Evolutionary conservation across 78 protist genomes (phyloP), one percentile per base, ranked within the genome.

Genomic region (Anaeramoeba flamelloides): DNA sequence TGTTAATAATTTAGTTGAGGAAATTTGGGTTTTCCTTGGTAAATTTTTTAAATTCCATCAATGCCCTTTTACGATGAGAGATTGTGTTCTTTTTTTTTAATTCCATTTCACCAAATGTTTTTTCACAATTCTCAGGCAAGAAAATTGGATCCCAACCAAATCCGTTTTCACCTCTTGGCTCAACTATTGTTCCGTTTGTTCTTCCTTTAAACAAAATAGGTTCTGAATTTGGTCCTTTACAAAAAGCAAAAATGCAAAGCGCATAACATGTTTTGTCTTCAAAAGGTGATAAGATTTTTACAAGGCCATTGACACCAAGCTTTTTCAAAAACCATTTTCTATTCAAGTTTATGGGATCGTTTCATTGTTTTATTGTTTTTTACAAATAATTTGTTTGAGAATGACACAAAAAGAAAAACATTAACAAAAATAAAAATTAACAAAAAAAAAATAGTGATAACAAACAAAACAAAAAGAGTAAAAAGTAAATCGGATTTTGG

Each of bases 321-420:
- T 83, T 89, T 3, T 91, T 90, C 30, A 97, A 89, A 80, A 97
- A 95, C 97, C 97, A 94, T 84, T 93, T 94, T 75, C 87, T 53
- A 53, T n/a, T n/a, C n/a, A n/a, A n/a, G n/a, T n/a, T n/a, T n/a
- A n/a, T n/a, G n/a, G n/a, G n/a, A n/a, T n/a, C n/a, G n/a, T n/a
- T n/a, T n/a, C n/a, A n/a, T n/a, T n/a, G n/a, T n/a, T n/a, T n/a
- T n/a, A n/a, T n/a, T n/a, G n/a, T n/a, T n/a, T n/a, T n/a, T n/a
- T n/a, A n/a, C n/a, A n/a, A n/a, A n/a, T n/a, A n/a, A n/a, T n/a
- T n/a, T n/a, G n/a, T n/a, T n/a, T n/a, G n/a, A n/a, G n/a, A n/a
- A n/a, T n/a, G n/a, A n/a, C n/a, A n/a, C n/a, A n/a, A n/a, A n/a
- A n/a, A n/a, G n/a, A n/a, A n/a, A n/a, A n/a, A n/a, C n/a, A n/a